Percentiles rank a stretch among this genome's conserved stretches.
These are phyloP conservation scores for Lignosus rhinocerotis DNA, from an alignment of 1,284 basidiomycete species.

Conservation along the genomic window DNA sequence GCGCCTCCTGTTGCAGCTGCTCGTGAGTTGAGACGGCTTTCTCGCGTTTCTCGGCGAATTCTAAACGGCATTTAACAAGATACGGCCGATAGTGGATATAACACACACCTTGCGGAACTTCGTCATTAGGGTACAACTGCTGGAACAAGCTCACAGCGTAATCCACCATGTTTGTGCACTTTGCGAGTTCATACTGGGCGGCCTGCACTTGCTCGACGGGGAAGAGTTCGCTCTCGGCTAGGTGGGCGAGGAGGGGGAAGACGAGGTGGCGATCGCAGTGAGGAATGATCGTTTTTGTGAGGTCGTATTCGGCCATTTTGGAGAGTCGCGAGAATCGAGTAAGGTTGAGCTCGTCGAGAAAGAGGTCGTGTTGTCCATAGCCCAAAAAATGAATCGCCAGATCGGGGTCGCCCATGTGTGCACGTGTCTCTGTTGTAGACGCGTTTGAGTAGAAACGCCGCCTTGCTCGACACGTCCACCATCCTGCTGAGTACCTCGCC, in stretches of 20 bases:
- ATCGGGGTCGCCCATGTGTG: conserved; percentile 17
- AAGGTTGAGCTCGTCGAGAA: conserved; percentile 11
- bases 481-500: neutral
- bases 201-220: conserved; percentile 74
- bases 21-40: conserved; percentile 85
- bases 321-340: neutral
- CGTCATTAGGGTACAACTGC: conserved; percentile 72
- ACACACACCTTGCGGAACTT: conserved; percentile 62
- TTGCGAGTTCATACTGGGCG: conserved; percentile 96
- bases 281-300: conserved; percentile 90
- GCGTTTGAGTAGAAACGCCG: conserved; percentile 6
- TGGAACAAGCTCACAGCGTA: conserved; percentile 82
- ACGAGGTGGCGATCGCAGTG: conserved; percentile 94
- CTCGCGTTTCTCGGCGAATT: conserved; percentile 80
- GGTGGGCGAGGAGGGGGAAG: conserved; percentile 89
- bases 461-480: conserved; percentile 8
- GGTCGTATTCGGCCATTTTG: conserved; percentile 83
- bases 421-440: neutral
- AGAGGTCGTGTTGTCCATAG: neutral
- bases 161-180: conserved; percentile 96
- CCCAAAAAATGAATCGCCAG: conserved; percentile 20
- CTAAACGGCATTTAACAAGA: conserved; percentile 39
- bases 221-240: conserved; percentile 75
- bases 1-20: conserved; percentile 84
- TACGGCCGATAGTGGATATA: neutral